These are phyloP conservation scores for Punctularia strigosozonata DNA, from an alignment of 768 basidiomycete species.

Conservation along the genomic window DNA sequence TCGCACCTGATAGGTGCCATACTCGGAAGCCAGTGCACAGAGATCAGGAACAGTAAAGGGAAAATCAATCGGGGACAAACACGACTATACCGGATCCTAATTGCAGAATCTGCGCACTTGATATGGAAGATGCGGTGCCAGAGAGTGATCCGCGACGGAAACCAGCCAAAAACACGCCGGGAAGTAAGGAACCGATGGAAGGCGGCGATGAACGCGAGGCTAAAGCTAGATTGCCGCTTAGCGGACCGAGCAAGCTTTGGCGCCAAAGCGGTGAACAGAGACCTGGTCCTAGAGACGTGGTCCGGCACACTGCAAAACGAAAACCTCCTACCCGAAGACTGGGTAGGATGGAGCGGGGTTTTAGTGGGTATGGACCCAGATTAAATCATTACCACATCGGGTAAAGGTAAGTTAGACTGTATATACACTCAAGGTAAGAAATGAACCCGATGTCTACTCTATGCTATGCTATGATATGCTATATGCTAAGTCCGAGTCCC, in stretches of 20 bases:
- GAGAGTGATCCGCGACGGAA: conserved; percentile 5
- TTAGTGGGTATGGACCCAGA: background rate
- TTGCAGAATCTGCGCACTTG: conserved; percentile 11
- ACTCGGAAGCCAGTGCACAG: background rate
- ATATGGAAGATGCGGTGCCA: conserved; percentile 13
- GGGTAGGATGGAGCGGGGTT: background rate
- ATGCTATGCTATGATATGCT: too few species aligned
- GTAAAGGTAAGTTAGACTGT: too few species aligned
- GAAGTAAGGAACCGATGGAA: background rate
- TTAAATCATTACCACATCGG: too few species aligned
- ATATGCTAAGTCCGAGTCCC: too few species aligned
- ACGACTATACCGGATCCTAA: conserved; percentile 9
- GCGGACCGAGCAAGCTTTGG: background rate
- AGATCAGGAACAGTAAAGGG: background rate
- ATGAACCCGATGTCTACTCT: too few species aligned
- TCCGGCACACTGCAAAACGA: background rate
- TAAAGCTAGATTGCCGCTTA: background rate
- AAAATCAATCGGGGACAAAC: background rate
- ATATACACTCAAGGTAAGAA: too few species aligned
- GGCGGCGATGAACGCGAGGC: background rate
- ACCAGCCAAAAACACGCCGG: background rate
- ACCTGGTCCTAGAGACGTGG: background rate
- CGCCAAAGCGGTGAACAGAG: too few species aligned
- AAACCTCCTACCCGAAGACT: background rate
- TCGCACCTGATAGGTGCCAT: background rate